phyloP scores from a whole-genome alignment of 1,139 yeast genomes.

The Geotrichum phurueaensis region DNA sequence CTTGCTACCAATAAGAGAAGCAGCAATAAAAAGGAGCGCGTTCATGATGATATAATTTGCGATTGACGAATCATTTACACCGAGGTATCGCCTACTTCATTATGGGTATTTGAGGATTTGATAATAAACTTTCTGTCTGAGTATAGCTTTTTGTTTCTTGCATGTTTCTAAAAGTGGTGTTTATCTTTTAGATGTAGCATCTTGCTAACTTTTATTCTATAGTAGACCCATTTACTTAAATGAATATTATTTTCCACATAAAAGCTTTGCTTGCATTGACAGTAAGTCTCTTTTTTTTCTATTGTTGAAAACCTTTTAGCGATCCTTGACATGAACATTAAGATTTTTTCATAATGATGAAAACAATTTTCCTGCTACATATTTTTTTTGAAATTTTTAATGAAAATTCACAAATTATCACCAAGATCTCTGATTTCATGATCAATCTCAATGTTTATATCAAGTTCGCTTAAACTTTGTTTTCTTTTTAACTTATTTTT shows the following conservation, averaged over 20 bases:
- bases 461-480: neutral
- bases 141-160: neutral
- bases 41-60: slow-evolving; percentile 14
- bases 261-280: neutral
- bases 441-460: neutral
- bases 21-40: neutral
- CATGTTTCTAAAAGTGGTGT: neutral
- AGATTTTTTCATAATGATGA: slow-evolving; percentile 2
- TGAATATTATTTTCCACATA: neutral
- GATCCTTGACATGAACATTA: neutral
- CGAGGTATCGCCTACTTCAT: slow-evolving; percentile 10
- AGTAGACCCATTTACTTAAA: neutral
- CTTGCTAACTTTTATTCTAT: neutral
- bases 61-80: slow-evolving; percentile 11
- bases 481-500: neutral
- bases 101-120: slow-evolving; percentile 12
- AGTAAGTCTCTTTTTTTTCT: neutral
- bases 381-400: slow-evolving; percentile 3
- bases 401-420: slow-evolving; percentile 13
- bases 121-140: slow-evolving; percentile 9
- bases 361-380: slow-evolving; percentile 10
- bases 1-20: neutral
- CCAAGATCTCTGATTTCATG: slow-evolving; percentile 15
- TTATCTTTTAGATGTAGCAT: neutral
- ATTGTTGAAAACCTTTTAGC: neutral